These are phyloP conservation scores for Fusarium newnesense DNA, from an alignment of 2,329 filamentous ascomycete genomes.

Conservation along the genomic window DNA sequence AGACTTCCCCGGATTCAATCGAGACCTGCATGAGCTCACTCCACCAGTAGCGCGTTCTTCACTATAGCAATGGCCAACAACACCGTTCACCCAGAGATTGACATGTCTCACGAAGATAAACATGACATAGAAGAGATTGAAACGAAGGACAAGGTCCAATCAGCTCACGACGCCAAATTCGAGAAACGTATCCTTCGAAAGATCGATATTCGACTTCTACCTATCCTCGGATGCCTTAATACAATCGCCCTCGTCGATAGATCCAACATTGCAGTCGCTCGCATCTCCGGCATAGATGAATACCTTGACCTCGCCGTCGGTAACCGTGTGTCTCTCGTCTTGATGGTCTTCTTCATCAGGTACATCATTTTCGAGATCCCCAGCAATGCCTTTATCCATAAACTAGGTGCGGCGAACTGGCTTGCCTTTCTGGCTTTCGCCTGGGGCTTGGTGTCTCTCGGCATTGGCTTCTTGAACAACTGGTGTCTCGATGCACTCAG, in stretches of 20 bases:
- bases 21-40: background rate
- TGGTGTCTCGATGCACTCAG: slow-evolving; percentile 24
- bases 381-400: slow-evolving; percentile 30
- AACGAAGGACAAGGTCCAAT: background rate
- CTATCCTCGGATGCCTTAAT: slow-evolving; percentile 27
- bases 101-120: slow-evolving; percentile 5
- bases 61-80: background rate
- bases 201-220: slow-evolving; percentile 17
- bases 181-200: slow-evolving; percentile 28
- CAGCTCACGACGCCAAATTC: slow-evolving; percentile 7
- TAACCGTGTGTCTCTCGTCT: slow-evolving; percentile 1
- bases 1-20: background rate
- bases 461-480: slow-evolving; percentile 21
- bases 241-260: slow-evolving; percentile 31
- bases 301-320: slow-evolving; percentile 18
- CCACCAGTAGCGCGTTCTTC: no score
- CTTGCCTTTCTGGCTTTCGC: slow-evolving; percentile 21
- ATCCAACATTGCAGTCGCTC: slow-evolving; percentile 30
- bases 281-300: slow-evolving; percentile 29
- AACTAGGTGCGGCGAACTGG: slow-evolving; percentile 29
- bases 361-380: slow-evolving; percentile 32
- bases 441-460: slow-evolving; percentile 23
- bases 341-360: slow-evolving; percentile 36
- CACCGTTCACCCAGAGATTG: background rate
- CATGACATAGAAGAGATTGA: slow-evolving; percentile 7